Evolutionary conservation across 805 yeast genomes (phyloP).

Genomic region (Suhomyces sp.): DNA sequence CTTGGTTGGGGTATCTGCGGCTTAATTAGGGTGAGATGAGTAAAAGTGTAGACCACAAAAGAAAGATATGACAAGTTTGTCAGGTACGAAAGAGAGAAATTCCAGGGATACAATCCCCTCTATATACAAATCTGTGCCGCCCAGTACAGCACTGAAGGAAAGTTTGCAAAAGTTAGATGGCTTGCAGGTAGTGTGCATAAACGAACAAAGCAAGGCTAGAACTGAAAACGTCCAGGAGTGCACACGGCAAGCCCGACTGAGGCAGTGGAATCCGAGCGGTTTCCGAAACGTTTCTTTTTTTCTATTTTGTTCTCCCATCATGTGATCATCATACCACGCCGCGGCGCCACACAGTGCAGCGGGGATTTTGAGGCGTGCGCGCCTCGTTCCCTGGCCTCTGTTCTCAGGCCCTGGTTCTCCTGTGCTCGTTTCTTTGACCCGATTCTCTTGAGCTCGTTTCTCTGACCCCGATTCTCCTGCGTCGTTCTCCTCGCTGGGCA

Average conservation of each 20-base stretch:
- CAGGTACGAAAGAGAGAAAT: neutral
- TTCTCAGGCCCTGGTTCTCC: no score
- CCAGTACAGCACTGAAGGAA: neutral
- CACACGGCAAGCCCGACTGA: neutral
- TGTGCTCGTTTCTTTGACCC: neutral
- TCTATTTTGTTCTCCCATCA: neutral
- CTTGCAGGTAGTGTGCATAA: constrained; percentile 1
- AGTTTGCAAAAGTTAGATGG: constrained; percentile 2
- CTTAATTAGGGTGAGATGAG: neutral
- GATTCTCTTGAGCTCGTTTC: neutral
- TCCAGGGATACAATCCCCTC: neutral
- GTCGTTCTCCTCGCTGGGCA: neutral
- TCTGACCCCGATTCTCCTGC: no score
- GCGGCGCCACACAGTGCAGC: neutral
- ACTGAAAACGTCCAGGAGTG: neutral
- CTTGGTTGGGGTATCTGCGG: neutral
- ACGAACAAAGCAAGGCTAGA: constrained; percentile 4
- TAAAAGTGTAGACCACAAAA: neutral
- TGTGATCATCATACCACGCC: neutral
- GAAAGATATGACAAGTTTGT: neutral
- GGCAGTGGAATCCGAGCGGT: neutral
- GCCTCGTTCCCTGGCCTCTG: no score
- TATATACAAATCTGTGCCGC: neutral
- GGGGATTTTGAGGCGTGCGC: neutral
- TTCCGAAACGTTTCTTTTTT: neutral